phyloP scores from a whole-genome alignment of 805 yeast species.

The Metschnikowia chrysomelidarum region DNA sequence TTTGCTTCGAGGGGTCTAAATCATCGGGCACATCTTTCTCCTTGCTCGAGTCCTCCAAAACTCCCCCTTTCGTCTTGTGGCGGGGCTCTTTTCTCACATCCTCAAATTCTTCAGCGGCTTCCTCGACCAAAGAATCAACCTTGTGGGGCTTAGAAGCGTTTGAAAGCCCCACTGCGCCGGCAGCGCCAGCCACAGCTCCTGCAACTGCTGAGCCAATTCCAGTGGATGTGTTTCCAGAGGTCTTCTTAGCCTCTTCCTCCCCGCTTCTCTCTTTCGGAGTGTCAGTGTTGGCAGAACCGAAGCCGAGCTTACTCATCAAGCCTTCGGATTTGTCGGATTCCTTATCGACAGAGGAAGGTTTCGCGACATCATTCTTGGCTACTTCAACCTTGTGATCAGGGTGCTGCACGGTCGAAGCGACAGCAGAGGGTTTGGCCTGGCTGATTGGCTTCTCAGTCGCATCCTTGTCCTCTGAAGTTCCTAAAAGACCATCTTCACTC shows the following conservation, averaged over 20 bases:
- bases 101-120: constrained; percentile 15
- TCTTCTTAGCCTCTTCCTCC: not conserved
- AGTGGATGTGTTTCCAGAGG: constrained; percentile 2
- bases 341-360: no score
- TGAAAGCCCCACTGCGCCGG: constrained; percentile 19
- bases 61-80: constrained; percentile 11
- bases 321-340: constrained; percentile 11
- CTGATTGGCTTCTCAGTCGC: no score
- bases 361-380: constrained; percentile 1
- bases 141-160: constrained; percentile 7
- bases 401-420: constrained; percentile 1
- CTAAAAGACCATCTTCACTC: not conserved
- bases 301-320: constrained; percentile 12
- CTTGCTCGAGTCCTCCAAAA: constrained; percentile 7
- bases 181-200: constrained; percentile 22
- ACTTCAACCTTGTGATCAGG: constrained; percentile 1
- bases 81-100: constrained; percentile 12
- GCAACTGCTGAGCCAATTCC: constrained; percentile 16
- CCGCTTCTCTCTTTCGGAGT: not conserved
- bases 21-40: constrained; percentile 4
- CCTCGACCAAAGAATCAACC: constrained; percentile 21
- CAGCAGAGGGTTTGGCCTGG: not conserved
- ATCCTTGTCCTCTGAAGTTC: no score
- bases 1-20: constrained; percentile 5
- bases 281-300: constrained; percentile 3